Conservation (phyloP, 2,329 filamentous ascomycete genomes). For the Aspergillus pseudonomiae region DNA sequence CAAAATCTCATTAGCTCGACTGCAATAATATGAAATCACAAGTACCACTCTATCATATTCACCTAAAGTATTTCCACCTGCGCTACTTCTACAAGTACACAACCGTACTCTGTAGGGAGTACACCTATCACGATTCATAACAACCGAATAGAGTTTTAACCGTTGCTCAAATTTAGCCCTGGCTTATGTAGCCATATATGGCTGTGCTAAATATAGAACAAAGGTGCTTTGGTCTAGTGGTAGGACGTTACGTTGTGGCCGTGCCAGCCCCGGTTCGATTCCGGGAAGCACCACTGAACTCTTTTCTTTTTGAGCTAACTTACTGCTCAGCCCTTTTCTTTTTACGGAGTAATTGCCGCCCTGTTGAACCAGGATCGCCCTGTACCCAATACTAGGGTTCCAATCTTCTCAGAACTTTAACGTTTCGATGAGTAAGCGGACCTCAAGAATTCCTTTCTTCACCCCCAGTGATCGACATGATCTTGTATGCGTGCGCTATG, state of each 20-base stretch:
- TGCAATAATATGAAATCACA: background rate
- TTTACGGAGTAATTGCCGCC: too few relatives aligned
- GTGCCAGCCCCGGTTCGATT: slow-evolving; percentile 35
- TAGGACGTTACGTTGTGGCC: slow-evolving; percentile 35
- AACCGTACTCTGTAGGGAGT: background rate
- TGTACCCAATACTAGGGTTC: background rate
- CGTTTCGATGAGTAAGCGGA: background rate
- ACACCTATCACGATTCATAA: too few relatives aligned
- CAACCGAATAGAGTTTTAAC: too few relatives aligned
- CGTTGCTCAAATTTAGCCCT: background rate
- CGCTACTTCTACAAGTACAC: background rate
- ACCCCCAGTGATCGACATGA: background rate
- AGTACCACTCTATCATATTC: background rate
- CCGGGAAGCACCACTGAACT: slow-evolving; percentile 26
- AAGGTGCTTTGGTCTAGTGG: slow-evolving; percentile 28
- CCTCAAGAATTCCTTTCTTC: background rate
- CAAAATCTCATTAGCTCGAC: background rate
- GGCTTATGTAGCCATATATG: background rate
- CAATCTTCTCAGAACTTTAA: background rate
- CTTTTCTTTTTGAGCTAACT: background rate
- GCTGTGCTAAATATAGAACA: background rate
- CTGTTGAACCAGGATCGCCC: background rate
- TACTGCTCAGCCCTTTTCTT: too few relatives aligned
- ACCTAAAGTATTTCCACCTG: background rate
- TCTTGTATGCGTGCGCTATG: background rate